These are phyloP conservation scores for Solidago caesia DNA, from an alignment of 129 eudicot genomes.

Conservation along the genomic window DNA sequence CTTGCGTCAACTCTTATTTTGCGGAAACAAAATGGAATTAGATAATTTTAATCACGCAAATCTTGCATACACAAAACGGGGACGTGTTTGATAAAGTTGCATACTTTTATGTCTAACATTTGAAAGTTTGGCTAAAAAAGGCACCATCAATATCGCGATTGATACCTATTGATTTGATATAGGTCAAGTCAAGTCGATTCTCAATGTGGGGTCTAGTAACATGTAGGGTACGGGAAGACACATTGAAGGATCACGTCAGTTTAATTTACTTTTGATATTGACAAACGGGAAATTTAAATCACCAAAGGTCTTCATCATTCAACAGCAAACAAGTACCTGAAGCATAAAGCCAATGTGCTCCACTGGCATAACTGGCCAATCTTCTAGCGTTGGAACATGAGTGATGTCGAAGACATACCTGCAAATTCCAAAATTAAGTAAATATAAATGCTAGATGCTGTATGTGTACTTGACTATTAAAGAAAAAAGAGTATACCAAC, in stretches of 20 bases:
- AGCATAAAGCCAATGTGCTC: slow-evolving; percentile 78
- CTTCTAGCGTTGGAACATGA: slow-evolving; percentile 92
- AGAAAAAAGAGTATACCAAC: not conserved
- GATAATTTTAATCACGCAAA: slow-evolving; percentile 3
- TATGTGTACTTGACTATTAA: not conserved
- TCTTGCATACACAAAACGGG: not conserved
- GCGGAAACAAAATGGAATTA: not conserved
- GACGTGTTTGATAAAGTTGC: slow-evolving; percentile 7
- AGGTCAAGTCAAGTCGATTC: slow-evolving; percentile 11
- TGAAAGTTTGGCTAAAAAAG: not conserved
- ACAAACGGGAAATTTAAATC: slow-evolving; percentile 6
- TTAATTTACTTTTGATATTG: slow-evolving; percentile 15
- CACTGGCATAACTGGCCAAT: slow-evolving; percentile 97
- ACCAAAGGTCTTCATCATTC: not conserved
- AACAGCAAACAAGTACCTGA: slow-evolving; percentile 46
- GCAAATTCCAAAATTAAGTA: slow-evolving; percentile 12
- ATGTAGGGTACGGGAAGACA: not conserved
- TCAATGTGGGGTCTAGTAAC: slow-evolving; percentile 25
- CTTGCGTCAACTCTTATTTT: not conserved
- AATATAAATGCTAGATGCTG: not conserved
- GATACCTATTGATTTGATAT: slow-evolving; percentile 3
- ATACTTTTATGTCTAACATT: not conserved
- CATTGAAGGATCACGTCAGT: slow-evolving; percentile 11
- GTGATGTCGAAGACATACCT: slow-evolving; percentile 92
- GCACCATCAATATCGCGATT: not conserved